phyloP scores from a whole-genome alignment of 2,329 filamentous ascomycete species.

The Aurifilum marmelostoma region DNA sequence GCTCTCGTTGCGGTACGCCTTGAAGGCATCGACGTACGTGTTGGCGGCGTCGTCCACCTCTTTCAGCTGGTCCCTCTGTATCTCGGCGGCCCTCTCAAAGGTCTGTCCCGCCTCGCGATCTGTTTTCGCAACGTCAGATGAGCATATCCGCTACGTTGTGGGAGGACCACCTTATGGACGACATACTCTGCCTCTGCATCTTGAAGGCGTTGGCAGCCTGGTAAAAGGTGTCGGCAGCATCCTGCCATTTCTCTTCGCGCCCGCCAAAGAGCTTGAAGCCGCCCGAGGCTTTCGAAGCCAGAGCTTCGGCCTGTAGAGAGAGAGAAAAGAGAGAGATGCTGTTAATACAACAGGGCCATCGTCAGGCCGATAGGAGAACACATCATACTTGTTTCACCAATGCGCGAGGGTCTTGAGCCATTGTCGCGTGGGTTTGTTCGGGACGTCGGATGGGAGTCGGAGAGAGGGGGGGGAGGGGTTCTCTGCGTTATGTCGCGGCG shows the following conservation, averaged over 20 bases:
- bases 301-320: conserved; percentile 77
- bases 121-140: conserved; percentile 39
- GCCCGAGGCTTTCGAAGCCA: conserved; percentile 70
- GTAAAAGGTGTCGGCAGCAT: conserved; percentile 83
- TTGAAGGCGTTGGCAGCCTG: conserved; percentile 92
- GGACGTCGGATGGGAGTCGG: conserved; percentile 4
- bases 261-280: conserved; percentile 92
- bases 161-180: conserved; percentile 34
- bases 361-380: neutral
- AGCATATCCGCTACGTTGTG: too few relatives aligned
- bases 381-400: conserved; percentile 74
- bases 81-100: conserved; percentile 82
- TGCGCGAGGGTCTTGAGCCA: conserved; percentile 78
- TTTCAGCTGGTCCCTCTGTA: conserved; percentile 80
- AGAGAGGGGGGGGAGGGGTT: neutral
- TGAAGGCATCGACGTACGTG: conserved; percentile 87
- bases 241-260: conserved; percentile 84
- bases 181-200: conserved; percentile 77
- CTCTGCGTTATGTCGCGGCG: neutral
- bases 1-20: conserved; percentile 86
- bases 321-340: neutral
- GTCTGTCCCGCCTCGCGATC: conserved; percentile 84
- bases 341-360: neutral
- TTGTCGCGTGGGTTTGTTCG: conserved; percentile 39
- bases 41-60: conserved; percentile 94